Evolutionary conservation across 2,329 filamentous ascomycete species (phyloP).

Genomic region (Xylaria polymorpha): DNA sequence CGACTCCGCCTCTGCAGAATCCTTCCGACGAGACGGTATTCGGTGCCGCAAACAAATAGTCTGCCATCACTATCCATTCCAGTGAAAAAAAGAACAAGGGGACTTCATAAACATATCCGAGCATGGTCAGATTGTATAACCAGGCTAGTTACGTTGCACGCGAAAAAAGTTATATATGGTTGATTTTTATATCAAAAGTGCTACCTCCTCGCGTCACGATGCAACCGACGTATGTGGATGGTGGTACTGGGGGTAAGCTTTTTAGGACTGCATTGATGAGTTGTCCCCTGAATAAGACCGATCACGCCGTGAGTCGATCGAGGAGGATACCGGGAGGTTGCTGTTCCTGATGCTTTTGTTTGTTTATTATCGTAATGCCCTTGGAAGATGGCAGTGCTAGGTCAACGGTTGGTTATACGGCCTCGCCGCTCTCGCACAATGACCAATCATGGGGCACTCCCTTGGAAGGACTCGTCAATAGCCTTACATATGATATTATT

Average conservation of each 20-base stretch:
- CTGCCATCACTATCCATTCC: neutral
- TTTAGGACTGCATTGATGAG: constrained; percentile 30
- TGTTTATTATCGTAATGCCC: constrained; percentile 24
- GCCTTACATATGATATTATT: constrained; percentile 12
- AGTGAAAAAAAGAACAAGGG: constrained; percentile 13
- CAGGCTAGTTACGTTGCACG: constrained; percentile 26
- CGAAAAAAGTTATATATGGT: constrained; percentile 25
- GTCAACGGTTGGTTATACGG: constrained; percentile 14
- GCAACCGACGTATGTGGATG: constrained; percentile 21
- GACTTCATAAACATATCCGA: constrained; percentile 1
- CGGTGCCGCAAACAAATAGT: neutral
- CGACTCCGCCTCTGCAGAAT: constrained; percentile 30
- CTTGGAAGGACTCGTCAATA: constrained; percentile 8
- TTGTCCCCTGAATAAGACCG: constrained; percentile 20
- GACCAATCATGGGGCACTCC: neutral
- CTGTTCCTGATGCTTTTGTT: constrained; percentile 19
- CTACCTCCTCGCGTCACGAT: constrained; percentile 28
- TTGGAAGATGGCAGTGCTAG: constrained; percentile 12
- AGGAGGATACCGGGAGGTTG: neutral
- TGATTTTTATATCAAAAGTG: constrained; percentile 22
- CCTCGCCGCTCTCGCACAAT: constrained; percentile 17
- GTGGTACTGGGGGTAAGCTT: constrained; percentile 21
- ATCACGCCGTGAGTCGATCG: neutral
- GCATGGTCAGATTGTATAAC: constrained; percentile 12
- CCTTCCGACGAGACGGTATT: constrained; percentile 19